Percentiles rank a stretch among this genome's conserved stretches.
Conservation (phyloP, 2,329 filamentous ascomycete species). For the Ophiostoma sp. region DNA sequence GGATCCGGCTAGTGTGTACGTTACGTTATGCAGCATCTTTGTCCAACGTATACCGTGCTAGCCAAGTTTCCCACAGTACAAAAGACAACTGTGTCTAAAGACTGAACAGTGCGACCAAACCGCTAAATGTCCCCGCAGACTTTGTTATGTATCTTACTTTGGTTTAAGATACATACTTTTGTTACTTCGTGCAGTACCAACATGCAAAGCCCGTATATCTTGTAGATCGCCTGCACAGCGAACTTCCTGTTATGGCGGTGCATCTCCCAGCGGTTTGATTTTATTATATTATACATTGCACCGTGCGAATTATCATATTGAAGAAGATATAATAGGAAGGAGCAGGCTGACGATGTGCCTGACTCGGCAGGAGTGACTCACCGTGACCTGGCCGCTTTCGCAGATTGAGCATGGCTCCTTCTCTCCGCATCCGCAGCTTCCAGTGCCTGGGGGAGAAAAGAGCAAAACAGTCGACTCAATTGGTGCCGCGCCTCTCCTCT, state of each 20-base stretch:
- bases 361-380: slow-evolving; percentile 1
- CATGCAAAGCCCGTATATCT: slow-evolving; percentile 1
- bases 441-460: no score
- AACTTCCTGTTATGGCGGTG: background rate
- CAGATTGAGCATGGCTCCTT: background rate
- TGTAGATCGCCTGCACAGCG: background rate
- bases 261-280: background rate
- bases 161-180: background rate
- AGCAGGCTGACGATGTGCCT: background rate
- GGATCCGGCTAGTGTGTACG: background rate
- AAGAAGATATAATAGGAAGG: background rate
- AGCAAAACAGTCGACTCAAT: background rate
- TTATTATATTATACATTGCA: background rate
- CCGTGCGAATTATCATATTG: background rate
- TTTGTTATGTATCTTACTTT: background rate
- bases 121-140: background rate
- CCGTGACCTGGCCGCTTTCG: slow-evolving; percentile 1
- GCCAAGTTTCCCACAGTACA: background rate
- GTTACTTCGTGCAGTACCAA: background rate
- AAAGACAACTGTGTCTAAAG: background rate
- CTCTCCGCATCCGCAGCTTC: background rate
- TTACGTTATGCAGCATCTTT: background rate
- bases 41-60: background rate
- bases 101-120: background rate
- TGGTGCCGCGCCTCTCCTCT: background rate